phyloP scores from a whole-genome alignment of 257 asterid species.

The Ocimum tenuiflorum region DNA sequence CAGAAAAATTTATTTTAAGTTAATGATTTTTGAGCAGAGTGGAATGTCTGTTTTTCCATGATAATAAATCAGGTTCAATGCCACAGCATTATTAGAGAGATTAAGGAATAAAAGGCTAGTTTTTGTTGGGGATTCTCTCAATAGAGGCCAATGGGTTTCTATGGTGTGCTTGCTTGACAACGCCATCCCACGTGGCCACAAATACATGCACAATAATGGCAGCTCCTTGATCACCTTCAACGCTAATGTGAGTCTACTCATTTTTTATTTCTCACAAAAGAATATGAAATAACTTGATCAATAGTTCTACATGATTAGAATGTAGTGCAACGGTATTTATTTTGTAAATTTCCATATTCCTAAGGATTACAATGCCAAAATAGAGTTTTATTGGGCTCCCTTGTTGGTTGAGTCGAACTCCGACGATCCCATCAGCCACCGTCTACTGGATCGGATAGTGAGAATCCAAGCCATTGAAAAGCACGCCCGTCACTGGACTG shows the following conservation, averaged over 20 bases:
- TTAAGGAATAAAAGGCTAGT: slow-evolving; percentile 75
- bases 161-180: slow-evolving; percentile 79
- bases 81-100: slow-evolving; percentile 59
- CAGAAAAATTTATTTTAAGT: too few species aligned
- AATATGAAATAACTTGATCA: too few species aligned
- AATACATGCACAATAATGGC: slow-evolving; percentile 61
- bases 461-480: slow-evolving; percentile 62
- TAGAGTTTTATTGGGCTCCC: slow-evolving; percentile 88
- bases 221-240: slow-evolving; percentile 72
- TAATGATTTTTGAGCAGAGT: too few species aligned
- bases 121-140: slow-evolving; percentile 82
- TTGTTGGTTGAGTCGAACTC: slow-evolving; percentile 84
- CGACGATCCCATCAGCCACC: slow-evolving; percentile 69
- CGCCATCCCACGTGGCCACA: slow-evolving; percentile 39
- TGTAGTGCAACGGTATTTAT: too few species aligned
- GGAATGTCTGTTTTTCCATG: too few species aligned
- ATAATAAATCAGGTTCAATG: slow-evolving; percentile 72
- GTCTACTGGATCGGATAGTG: slow-evolving; percentile 62
- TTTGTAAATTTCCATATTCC: too few species aligned
- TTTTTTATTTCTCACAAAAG: too few species aligned
- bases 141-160: slow-evolving; percentile 91
- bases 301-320: too few species aligned
- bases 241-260: slow-evolving; percentile 41
- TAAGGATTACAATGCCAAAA: slow-evolving; percentile 75
- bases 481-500: slow-evolving; percentile 70